Percentiles rank a stretch among this genome's conserved stretches.
These are phyloP conservation scores for Leersia perrieri DNA, from an alignment of 176 grass and related monocot genomes.

Conservation along the genomic window DNA sequence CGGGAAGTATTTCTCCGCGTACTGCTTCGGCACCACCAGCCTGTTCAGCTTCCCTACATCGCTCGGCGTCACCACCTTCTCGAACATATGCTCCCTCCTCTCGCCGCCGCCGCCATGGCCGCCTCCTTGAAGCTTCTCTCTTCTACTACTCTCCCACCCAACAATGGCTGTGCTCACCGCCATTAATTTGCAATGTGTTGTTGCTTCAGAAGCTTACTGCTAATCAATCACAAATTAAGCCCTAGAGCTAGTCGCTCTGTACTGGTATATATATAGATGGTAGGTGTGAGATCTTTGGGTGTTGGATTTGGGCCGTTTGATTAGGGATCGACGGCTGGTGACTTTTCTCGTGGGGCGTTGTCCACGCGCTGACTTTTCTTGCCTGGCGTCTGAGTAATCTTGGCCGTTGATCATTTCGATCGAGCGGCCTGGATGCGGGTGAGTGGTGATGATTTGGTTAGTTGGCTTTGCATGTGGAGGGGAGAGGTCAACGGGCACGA, in stretches of 20 bases:
- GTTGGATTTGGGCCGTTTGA: background rate
- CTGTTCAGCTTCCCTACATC: conserved; percentile 95
- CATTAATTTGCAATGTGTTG: background rate
- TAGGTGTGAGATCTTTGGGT: background rate
- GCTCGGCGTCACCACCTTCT: conserved; percentile 95
- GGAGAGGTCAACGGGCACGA: background rate
- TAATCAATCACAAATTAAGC: no score
- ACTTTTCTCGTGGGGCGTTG: background rate
- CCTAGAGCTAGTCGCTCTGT: no score
- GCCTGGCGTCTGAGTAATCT: background rate
- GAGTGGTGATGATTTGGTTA: background rate
- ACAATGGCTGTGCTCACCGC: background rate
- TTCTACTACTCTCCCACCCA: background rate
- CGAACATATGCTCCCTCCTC: conserved; percentile 79
- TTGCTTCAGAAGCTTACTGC: no score
- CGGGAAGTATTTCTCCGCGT: conserved; percentile 53
- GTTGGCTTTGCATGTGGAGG: no score
- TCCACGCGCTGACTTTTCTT: background rate
- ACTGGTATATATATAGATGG: background rate
- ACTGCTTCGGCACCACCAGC: conserved; percentile 60
- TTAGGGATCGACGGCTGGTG: background rate
- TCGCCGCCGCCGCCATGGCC: background rate
- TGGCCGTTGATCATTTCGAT: background rate
- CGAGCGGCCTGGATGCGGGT: background rate
- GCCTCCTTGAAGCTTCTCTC: background rate